These are phyloP conservation scores for Boletus pseudopeckii DNA, from an alignment of 768 basidiomycete species.

Conservation along the genomic window DNA sequence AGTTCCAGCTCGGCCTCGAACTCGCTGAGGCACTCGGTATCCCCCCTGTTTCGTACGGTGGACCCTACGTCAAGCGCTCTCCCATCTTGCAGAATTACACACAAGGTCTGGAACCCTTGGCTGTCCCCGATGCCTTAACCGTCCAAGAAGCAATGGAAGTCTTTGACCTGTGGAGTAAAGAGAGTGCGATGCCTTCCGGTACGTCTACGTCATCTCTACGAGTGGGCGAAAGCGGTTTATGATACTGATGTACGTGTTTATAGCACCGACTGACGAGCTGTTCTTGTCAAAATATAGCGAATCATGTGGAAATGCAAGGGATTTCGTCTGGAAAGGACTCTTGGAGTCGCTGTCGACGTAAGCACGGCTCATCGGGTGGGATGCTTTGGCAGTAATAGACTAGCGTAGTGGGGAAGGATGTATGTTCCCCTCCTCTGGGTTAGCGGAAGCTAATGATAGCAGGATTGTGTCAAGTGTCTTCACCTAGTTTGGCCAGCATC, in stretches of 20 bases:
- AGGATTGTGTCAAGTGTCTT: not conserved
- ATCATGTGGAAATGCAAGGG: constrained; percentile 72
- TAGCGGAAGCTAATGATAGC: not conserved
- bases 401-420: not conserved
- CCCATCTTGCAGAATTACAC: constrained; percentile 50
- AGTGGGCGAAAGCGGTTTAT: not conserved
- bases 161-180: constrained; percentile 74
- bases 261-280: constrained; percentile 57
- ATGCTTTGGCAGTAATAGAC: not conserved
- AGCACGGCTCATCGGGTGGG: not conserved
- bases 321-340: constrained; percentile 71
- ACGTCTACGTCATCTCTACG: constrained; percentile 12
- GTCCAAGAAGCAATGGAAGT: constrained; percentile 68
- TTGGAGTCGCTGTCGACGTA: constrained; percentile 32
- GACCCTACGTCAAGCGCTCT: constrained; percentile 57
- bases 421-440: not conserved
- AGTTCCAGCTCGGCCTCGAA: constrained; percentile 57
- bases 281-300: constrained; percentile 80
- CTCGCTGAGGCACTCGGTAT: constrained; percentile 60
- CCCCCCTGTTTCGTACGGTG: constrained; percentile 37
- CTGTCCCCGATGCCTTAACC: constrained; percentile 56
- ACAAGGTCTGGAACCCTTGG: constrained; percentile 47
- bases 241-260: not conserved
- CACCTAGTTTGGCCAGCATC: not conserved
- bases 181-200: constrained; percentile 53